Evolutionary conservation across 1,284 basidiomycete species (phyloP), one percentile per base, ranked within the genome.

Genomic region (Tylopilus sp.): DNA sequence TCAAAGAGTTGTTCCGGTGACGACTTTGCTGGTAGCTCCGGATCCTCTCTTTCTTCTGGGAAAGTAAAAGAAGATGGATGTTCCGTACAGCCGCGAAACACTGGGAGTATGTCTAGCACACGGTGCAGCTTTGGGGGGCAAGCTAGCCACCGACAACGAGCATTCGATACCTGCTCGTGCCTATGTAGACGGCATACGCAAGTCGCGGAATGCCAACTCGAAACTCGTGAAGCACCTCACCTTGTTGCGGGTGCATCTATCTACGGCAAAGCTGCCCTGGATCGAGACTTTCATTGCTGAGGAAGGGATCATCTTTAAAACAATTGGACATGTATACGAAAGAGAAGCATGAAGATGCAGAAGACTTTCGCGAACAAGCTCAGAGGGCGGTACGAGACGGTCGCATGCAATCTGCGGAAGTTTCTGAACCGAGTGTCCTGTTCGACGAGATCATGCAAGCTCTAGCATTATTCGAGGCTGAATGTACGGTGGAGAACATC

Each of bases 281-380:
- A 90, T 96, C 55, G 84, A 91, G 68, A 88, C 90, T 49, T 97
- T 97, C 72, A 83, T 96, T 3, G 79, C 82, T 1, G 87, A 88
- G 69, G 84, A 87, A 51, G 96, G 96, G 0, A 81, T 97, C 63
- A 87, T 89, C 56, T 85, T 74, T 91, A 22, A 91, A 86, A 0
- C 95, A 97, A 72, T 81, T 96, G 9, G 88, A 93, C 68, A 86
- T 95, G 22, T 97, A 95, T 71, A 86, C 88, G 0, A 94, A 97
- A 69, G 95, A 96, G 77, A 94, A 95, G 72, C 92, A 92, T 58
- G 95, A 96, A 69, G 95, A 97, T 77, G 91, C 95, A 76, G 91
- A 93, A 74, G 93, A 96, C 62, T 84, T 95, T 77, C 87, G 90
- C 24, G 90, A 94, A 64, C 86, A 87, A 41, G 82, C 87, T 22